A percentile compares a stretch with the other conserved stretches of the same genome.
phyloP scores from a whole-genome alignment of 2,329 filamentous ascomycete genomes.

The Truncatella angustata region DNA sequence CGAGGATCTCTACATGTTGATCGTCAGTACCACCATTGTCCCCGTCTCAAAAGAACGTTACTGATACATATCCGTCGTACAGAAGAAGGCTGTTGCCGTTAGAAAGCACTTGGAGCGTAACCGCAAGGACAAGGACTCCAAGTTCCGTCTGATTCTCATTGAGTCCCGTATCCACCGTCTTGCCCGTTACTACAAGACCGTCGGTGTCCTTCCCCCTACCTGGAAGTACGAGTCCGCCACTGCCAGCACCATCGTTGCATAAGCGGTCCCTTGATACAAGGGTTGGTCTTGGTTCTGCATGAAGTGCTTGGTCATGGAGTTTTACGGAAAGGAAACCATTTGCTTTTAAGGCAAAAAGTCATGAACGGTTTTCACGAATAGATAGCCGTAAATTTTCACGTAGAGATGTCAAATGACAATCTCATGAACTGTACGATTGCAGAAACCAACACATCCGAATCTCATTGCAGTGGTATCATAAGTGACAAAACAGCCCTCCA shows the following conservation, averaged over 20 bases:
- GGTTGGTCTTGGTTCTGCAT: constrained; percentile 19
- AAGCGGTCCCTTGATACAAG: constrained; percentile 42
- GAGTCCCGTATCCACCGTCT: constrained; percentile 99
- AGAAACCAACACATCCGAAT: no score
- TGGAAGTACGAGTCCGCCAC: constrained; percentile 99
- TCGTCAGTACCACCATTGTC: no score
- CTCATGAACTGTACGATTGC: constrained; percentile 8
- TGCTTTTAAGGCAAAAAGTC: constrained; percentile 26
- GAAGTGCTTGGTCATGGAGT: constrained; percentile 29
- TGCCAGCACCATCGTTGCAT: constrained; percentile 89
- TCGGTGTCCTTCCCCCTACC: constrained; percentile 78
- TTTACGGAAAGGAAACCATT: constrained; percentile 27
- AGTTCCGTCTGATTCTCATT: constrained; percentile 99
- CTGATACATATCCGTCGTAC: no score
- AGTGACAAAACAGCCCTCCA: no score
- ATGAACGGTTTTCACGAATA: constrained; percentile 10
- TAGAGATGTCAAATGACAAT: constrained; percentile 13
- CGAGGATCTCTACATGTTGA: constrained; percentile 99
- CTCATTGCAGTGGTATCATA: constrained; percentile 11
- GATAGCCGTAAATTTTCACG: constrained; percentile 10
- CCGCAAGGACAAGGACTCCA: constrained; percentile 99
- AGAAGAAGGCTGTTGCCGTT: constrained; percentile 82
- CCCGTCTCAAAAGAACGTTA: no score
- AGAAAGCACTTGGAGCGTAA: constrained; percentile 99
- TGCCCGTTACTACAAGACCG: constrained; percentile 99